Evolutionary conservation across 257 asterid species (phyloP), one percentile per base, ranked within the genome.

Genomic region (Asclepias syriaca): DNA sequence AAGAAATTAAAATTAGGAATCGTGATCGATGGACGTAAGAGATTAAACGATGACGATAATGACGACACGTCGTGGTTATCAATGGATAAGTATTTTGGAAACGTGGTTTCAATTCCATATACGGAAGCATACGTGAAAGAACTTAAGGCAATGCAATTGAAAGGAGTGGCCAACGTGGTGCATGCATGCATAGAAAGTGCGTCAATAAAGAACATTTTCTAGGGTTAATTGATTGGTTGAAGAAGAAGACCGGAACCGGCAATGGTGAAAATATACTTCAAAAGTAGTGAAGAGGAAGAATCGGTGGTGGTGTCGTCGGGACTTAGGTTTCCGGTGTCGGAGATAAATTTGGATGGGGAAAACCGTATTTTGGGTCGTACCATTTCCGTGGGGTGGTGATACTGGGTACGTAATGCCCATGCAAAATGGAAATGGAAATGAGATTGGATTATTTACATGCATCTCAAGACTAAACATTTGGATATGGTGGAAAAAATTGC

Each of bases 231-330:
- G 93, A 87, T 65, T 85, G 88, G 93, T 87, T 71, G 90, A 87
- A 71, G 0, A 65, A 40, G 79, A 63, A 61, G 88, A 79, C 88
- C 88, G 70, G 67, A 77, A 74, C 73, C 79, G 19, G 84, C 84
- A 27, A 74, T 81, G 74, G 84, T 54, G 43, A 80, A 56, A 72
- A 83, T 85, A 27, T 84, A 83, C 68, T 75, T 81, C 51, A 74
- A 72, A 53, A 83, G 78, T 7, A 85, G 71, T 3, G 82, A 77
- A 19, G 81, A 80, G 10, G 87, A 81, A 78, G 86, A 84, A 22
- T 84, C 88, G 1, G 64, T 83, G 7, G 88, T 85, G 5, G 88
- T 88, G 13, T 88, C 90, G 16, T 89, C 93, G 22, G 92, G 90
- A n/a, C 84, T 50, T 2, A 57, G 82, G 59, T 87, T 87, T 59